Base-by-base conservation (phyloP, 768 basidiomycete genomes). In the Favolaschia claudopus region DNA sequence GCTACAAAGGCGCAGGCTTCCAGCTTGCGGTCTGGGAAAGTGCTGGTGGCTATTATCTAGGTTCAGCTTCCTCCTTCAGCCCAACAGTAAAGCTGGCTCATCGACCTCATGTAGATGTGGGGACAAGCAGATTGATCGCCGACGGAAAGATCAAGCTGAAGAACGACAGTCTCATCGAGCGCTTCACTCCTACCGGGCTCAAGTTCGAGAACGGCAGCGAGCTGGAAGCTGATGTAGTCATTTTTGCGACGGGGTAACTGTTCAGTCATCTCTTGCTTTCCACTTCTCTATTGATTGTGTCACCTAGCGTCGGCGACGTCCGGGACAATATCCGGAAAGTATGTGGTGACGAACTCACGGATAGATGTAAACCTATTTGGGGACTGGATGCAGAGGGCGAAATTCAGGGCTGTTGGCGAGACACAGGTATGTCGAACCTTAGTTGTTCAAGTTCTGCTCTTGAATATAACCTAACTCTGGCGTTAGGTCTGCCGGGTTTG, bases 61-160 rank as follows among this genome's bases (percentile, higher is more conserved):
- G 89, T 84, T 56, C 24, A 74, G 53, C 6, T 14, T 39, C 19
- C 13, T 22, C 34, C 25, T 55, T 24, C 4, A 32, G 6, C 17
- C 28, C 20, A 12, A 17, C 13, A 8, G 10, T 2, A 36, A 12
- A 29, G 8, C 20, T 39, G 64, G 34, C n/a, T 28, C 13, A 32
- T 25, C 25, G n/a, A n/a, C n/a, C 24, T 44, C 4, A 25, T 15
- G 19, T 47, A 86, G 85, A 86, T 62, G 80, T 82, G 19, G 87
- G 87, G 29, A 84, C 82, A 10, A 82, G 82, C 58, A 81, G 88
- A 69, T 73, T 84, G 62, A 84, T 90, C 65, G 80, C 82, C 40
- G 85, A 89, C 65, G 87, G 88, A 6, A 84, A 86, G 67, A 87
- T 91, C 76, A 89, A 88, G 69, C 71, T 91, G 54, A 90, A 89